Evolutionary conservation across 352 stramenopile species (phyloP).

Genomic region (Phytophthora sansomeana): DNA sequence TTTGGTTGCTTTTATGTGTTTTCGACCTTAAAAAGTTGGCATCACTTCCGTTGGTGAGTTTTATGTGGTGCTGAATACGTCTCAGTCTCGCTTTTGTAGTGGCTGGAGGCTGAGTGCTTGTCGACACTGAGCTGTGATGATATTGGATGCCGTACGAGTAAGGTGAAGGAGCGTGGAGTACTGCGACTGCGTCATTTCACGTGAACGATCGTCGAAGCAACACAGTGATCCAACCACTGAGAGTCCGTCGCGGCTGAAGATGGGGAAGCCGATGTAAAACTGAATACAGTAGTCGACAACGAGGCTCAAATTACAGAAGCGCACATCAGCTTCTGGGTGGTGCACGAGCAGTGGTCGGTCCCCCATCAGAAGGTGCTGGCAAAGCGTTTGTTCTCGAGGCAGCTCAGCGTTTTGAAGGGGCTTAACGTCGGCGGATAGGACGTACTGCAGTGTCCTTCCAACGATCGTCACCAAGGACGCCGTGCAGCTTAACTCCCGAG

Average conservation of each 20-base stretch:
- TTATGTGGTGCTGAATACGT: neutral
- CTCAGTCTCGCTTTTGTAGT: neutral
- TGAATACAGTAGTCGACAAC: constrained; percentile 43
- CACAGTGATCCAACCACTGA: constrained; percentile 40
- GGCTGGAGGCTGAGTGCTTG: constrained; percentile 7
- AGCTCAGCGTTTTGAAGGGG: constrained; percentile 33
- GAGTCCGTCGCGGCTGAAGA: constrained; percentile 26
- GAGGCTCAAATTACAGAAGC: constrained; percentile 48
- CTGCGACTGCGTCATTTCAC: constrained; percentile 42
- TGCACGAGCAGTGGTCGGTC: constrained; percentile 56
- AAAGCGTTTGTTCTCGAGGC: constrained; percentile 47
- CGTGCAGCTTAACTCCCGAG: constrained; percentile 47
- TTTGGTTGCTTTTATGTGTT: neutral
- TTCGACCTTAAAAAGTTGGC: neutral
- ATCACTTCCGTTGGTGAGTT: constrained; percentile 3
- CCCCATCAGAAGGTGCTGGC: no score
- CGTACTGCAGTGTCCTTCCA: constrained; percentile 34
- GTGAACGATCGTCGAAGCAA: constrained; percentile 29
- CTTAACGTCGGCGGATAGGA: constrained; percentile 46
- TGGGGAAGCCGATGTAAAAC: constrained; percentile 67
- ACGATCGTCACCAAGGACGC: constrained; percentile 54
- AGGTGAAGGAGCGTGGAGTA: constrained; percentile 40
- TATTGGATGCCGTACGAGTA: constrained; percentile 20
- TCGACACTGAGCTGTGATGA: constrained; percentile 23
- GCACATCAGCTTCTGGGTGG: constrained; percentile 60